phyloP scores from a whole-genome alignment of 1,284 basidiomycete species.

The Vanrija pseudolonga region DNA sequence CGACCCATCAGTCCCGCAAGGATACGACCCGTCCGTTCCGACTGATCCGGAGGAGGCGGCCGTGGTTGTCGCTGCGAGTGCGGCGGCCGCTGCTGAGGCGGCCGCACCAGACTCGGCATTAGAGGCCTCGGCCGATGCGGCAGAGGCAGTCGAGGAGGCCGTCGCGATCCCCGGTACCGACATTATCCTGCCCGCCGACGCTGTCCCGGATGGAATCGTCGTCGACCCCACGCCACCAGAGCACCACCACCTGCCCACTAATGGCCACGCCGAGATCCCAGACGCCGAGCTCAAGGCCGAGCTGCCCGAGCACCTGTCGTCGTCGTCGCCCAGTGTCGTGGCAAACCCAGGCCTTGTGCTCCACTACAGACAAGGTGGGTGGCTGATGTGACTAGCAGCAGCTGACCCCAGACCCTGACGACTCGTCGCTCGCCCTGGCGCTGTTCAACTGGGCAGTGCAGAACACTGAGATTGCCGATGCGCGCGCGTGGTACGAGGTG shows the following conservation, averaged over 20 bases:
- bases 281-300: constrained; percentile 9
- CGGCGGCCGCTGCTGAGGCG: neutral
- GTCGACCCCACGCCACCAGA: neutral
- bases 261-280: neutral
- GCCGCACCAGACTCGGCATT: neutral
- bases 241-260: constrained; percentile 1
- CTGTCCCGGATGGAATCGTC: neutral
- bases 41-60: constrained; percentile 37
- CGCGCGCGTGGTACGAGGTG: constrained; percentile 43
- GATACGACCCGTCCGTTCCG: constrained; percentile 12
- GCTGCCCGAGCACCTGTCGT: constrained; percentile 31
- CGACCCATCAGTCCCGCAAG: constrained; percentile 4
- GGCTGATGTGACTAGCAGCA: neutral
- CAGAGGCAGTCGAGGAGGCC: constrained; percentile 1
- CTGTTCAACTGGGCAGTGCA: constrained; percentile 49
- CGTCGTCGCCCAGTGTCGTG: constrained; percentile 32
- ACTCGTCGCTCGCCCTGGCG: constrained; percentile 32
- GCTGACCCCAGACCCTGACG: constrained; percentile 28
- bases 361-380: constrained; percentile 29
- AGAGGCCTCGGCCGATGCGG: neutral
- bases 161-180: neutral
- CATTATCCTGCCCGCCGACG: too few species aligned
- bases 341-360: constrained; percentile 29
- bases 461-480: constrained; percentile 45
- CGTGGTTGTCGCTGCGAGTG: constrained; percentile 19